These are phyloP conservation scores for Trichoderma gamsii DNA, from an alignment of 495 filamentous ascomycete genomes.

Conservation along the genomic window DNA sequence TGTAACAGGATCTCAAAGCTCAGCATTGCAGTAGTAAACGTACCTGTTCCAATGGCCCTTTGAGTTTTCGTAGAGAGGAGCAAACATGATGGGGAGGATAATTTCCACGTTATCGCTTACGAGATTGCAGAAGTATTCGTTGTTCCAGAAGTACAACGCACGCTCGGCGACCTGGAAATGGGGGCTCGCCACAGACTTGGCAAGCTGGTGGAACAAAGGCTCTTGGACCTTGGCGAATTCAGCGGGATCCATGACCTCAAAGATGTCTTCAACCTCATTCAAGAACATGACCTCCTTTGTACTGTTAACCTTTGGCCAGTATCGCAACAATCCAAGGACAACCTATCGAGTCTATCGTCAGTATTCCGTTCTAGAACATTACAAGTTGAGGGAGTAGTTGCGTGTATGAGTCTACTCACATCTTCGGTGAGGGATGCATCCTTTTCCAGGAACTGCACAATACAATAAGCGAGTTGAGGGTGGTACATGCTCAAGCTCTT, in stretches of 20 bases:
- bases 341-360: constrained; percentile 48
- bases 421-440: constrained; percentile 96
- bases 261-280: constrained; percentile 99
- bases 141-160: constrained; percentile 99
- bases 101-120: constrained; percentile 98
- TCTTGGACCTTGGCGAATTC: constrained; percentile 99
- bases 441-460: constrained; percentile 98
- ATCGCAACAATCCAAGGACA: constrained; percentile 87
- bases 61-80: constrained; percentile 96
- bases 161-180: constrained; percentile 99
- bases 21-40: constrained; percentile 21
- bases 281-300: constrained; percentile 99
- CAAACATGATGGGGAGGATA: constrained; percentile 99
- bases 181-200: constrained; percentile 95
- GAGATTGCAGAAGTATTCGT: constrained; percentile 99
- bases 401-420: constrained; percentile 38
- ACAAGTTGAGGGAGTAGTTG: neutral
- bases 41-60: constrained; percentile 99
- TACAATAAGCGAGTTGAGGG: constrained; percentile 96
- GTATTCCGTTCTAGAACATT: constrained; percentile 12
- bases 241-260: constrained; percentile 98
- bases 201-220: constrained; percentile 91
- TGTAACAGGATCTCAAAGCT: too few relatives aligned
- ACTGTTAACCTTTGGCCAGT: constrained; percentile 99
- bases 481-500: constrained; percentile 99